A percentile compares a stretch with the other conserved stretches of the same genome.
These are phyloP conservation scores for Isatis tinctoria DNA, from an alignment of 345 rosid species.

Conservation along the genomic window DNA sequence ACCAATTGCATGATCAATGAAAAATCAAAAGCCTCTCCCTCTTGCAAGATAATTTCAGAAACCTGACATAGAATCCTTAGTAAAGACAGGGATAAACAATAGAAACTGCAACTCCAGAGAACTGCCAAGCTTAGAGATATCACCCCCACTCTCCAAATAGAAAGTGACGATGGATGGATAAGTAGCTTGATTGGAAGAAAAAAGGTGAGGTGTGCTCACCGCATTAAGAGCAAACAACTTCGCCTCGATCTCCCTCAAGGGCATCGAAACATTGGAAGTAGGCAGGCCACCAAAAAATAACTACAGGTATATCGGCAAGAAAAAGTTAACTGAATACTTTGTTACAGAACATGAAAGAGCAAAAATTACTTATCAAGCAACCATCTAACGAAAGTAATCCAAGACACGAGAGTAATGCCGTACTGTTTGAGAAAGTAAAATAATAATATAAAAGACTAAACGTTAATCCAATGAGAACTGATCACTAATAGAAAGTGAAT, in stretches of 20 bases:
- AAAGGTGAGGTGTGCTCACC: slow-evolving; percentile 42
- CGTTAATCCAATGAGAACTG: neutral
- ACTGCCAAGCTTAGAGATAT: slow-evolving; percentile 1
- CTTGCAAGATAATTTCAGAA: slow-evolving; percentile 75
- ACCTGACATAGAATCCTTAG: slow-evolving; percentile 48
- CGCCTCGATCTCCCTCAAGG: slow-evolving; percentile 82
- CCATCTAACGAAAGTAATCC: slow-evolving; percentile 1
- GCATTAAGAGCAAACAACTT: slow-evolving; percentile 80
- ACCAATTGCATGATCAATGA: slow-evolving; percentile 78
- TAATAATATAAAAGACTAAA: neutral
- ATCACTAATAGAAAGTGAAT: neutral
- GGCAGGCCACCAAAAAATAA: slow-evolving; percentile 62
- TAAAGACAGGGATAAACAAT: neutral
- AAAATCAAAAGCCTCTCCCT: slow-evolving; percentile 63
- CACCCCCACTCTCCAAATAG: neutral
- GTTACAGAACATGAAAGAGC: slow-evolving; percentile 10
- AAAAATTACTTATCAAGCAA: slow-evolving; percentile 3
- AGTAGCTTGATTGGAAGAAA: slow-evolving; percentile 1
- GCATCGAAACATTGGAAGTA: slow-evolving; percentile 51
- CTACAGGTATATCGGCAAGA: slow-evolving; percentile 36
- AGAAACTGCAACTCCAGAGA: neutral
- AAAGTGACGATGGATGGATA: neutral
- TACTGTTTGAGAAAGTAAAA: neutral
- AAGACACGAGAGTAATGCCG: neutral
- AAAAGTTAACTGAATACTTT: neutral